Conservation (phyloP, 345 rosid species). For the Excoecaria cochinchinensis region DNA sequence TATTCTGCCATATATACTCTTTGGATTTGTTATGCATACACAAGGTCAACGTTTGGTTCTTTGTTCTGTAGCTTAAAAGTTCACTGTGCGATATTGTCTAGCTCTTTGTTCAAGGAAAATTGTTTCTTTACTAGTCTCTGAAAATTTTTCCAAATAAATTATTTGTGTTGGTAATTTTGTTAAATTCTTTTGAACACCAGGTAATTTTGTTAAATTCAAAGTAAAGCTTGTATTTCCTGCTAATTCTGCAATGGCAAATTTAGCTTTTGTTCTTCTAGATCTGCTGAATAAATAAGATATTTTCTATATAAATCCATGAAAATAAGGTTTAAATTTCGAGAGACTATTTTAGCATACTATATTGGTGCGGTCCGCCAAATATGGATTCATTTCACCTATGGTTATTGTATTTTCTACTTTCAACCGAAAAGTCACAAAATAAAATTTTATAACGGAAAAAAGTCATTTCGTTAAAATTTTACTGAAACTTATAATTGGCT, state of each 20-base stretch:
- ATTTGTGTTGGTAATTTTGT: neutral
- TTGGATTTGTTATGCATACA: conserved; percentile 16
- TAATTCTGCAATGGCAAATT: neutral
- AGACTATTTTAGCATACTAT: neutral
- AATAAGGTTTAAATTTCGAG: too few relatives aligned
- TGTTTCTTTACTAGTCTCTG: neutral
- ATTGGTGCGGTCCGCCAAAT: neutral
- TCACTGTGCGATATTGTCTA: neutral
- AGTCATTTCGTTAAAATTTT: too few relatives aligned
- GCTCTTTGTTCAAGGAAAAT: neutral
- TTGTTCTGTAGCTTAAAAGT: conserved; percentile 18
- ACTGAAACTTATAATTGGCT: too few relatives aligned
- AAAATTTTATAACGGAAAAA: too few relatives aligned
- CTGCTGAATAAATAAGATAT: neutral
- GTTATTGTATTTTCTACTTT: too few relatives aligned
- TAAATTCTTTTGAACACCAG: neutral
- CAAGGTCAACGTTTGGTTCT: conserved; percentile 34
- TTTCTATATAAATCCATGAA: neutral
- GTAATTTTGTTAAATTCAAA: neutral
- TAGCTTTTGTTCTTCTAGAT: neutral
- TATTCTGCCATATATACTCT: conserved; percentile 43
- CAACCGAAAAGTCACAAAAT: too few relatives aligned
- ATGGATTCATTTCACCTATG: too few relatives aligned
- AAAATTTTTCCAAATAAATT: neutral
- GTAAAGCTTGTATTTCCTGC: neutral